phyloP scores from a whole-genome alignment of 192 early-diverging fungal genomes.

The Mortierella claussenii region DNA sequence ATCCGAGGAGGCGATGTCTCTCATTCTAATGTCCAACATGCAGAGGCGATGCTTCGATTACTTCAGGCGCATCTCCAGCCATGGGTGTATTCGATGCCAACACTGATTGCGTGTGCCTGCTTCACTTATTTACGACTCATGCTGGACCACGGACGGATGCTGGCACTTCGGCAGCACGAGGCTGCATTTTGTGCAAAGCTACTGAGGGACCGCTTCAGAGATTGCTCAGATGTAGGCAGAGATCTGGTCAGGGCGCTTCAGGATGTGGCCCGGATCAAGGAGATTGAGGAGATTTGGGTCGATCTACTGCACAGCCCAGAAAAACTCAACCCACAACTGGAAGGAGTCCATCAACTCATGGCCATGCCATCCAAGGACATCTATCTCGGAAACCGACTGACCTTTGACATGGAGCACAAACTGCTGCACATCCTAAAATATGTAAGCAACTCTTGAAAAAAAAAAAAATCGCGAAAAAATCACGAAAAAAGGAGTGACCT shows the following conservation, averaged over 20 bases:
- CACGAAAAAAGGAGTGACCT: no score
- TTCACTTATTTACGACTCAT: constrained; percentile 54
- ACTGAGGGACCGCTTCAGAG: constrained; percentile 66
- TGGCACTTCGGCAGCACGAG: constrained; percentile 62
- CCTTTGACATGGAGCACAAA: constrained; percentile 75
- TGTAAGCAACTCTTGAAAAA: no score
- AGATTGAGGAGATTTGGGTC: constrained; percentile 66
- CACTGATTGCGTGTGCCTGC: constrained; percentile 30
- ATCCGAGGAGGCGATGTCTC: constrained; percentile 69
- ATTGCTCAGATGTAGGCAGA: constrained; percentile 70
- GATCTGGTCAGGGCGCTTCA: constrained; percentile 76
- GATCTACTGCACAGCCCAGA: constrained; percentile 64
- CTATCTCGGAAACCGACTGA: constrained; percentile 68
- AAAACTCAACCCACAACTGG: constrained; percentile 64
- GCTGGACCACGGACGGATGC: constrained; percentile 61
- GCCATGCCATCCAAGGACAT: constrained; percentile 68
- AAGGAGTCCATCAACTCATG: constrained; percentile 66
- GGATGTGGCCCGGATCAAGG: constrained; percentile 63
- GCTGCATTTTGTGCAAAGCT: constrained; percentile 59
- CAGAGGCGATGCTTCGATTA: constrained; percentile 58
- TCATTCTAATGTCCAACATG: constrained; percentile 56
- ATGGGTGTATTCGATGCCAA: constrained; percentile 33
- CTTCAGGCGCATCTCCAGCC: constrained; percentile 54
- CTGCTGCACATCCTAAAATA: constrained; percentile 73
- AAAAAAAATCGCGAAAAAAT: no score